Evolutionary conservation across 2,329 filamentous ascomycete genomes (phyloP), one percentile per base, ranked within the genome.

Genomic region (Fusarium udum): DNA sequence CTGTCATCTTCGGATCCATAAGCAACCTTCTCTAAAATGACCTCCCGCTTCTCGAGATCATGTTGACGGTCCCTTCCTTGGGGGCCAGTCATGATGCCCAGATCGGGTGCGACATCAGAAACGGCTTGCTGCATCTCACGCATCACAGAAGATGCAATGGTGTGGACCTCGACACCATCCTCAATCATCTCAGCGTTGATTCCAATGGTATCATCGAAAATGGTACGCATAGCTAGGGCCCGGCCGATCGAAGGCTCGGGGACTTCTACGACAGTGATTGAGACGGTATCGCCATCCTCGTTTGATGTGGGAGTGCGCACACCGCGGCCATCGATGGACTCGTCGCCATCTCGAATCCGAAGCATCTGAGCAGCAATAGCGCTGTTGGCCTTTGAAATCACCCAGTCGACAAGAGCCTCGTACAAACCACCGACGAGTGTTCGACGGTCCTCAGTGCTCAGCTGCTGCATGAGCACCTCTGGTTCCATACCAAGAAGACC

Each of bases 161-260:
- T 77, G 2, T 88, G 84, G 5, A 97, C 88, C n/a, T 93, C 89
- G 2, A 99, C 89, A 15, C 96, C 96, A 75, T 99, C 96, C 71
- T 95, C 92, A 78, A 95, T 97, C 95, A 99, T 98, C 84, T 99
- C 96, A 1, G 92, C 89, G 77, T 98, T 98, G 84, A 99, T 98
- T 58, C 96, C 96, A 26, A 92, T 86, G n/a, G 87, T 90, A 77
- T 98, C 96, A 75, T 99, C 95, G 77, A 99, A 99, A 40, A 98
- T 90, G 20, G 93, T 94, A 43, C 94, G 93, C 84, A 99, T 90
- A 18, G 93, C 91, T n/a, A 97, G 83, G 0, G 95, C 96, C 82
- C 96, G 98, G 66, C 93, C 95, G 2, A 99, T 86, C 3, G 89
- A 87, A 36, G 93, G 91, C 71, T 92, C 90, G 0, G 96, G 94